Evolutionary conservation across 1,284 basidiomycete species (phyloP), one percentile per base, ranked within the genome.

Genomic region (Ustilago esculenta): DNA sequence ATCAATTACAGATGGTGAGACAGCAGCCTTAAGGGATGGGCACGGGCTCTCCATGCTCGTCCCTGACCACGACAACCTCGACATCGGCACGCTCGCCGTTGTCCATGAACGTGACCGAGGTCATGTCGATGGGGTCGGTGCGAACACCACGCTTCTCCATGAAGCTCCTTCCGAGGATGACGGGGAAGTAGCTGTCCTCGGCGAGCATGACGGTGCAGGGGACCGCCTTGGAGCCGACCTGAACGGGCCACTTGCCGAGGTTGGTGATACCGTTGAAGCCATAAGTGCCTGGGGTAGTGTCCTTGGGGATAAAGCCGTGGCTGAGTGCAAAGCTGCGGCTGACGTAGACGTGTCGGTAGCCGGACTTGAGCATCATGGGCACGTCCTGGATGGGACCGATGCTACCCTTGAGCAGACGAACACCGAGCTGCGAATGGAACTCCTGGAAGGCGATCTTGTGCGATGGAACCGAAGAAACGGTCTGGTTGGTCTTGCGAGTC

Each of bases 141-240:
- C 80, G 89, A 72, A 98, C 88, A 72, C 90, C 89, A 74, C 95
- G 87, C 79, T 88, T 89, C 83, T 98, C 96, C 83, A 94, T 90
- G 85, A 98, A 98, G 27, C 91, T 90, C 36, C 95, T 87, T 4
- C 95, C 95, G 2, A 98, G 86, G 18, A 98, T 91, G 44, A 97
- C 92, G 75, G 97, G 94, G 83, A 98, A 98, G 82, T 97, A 94
- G 20, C 90, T 89, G 82, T 97, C 94, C 82, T 98, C 95, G 9
- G 91, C 91, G 29, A 98, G 82, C 83, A 86, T 85, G 35, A 85
- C 86, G 5, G 83, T 83, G 72, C 86, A 85, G 7, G 82, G 76
- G 4, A 84, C 83, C 2, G 85, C 84, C 76, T 84, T 83, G 46
- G 74, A 75, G 15, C 86, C 86, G 44, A 87, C 85, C 53, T 86